phyloP scores from a whole-genome alignment of 257 asterid species.

The Gentiana dahurica region DNA sequence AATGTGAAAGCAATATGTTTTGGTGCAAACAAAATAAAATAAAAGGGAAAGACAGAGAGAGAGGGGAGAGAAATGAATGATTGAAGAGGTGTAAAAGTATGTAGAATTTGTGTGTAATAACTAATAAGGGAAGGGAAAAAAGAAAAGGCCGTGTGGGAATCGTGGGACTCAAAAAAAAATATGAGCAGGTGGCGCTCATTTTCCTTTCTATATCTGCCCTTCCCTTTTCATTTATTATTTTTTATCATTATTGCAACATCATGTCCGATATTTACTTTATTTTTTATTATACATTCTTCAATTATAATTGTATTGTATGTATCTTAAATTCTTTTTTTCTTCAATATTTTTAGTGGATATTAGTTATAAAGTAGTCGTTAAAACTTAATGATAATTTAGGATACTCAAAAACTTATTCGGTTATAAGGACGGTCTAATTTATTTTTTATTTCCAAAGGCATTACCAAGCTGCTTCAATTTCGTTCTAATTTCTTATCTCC shows the following conservation, averaged over 20 bases:
- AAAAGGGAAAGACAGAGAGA: conserved; percentile 11
- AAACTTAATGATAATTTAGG: no score
- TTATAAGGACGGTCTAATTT: no score
- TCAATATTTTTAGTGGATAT: no score
- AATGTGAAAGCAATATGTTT: conserved; percentile 8
- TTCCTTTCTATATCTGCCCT: neutral
- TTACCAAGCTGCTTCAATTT: no score
- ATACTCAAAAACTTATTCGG: no score
- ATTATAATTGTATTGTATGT: neutral
- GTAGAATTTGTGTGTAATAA: conserved; percentile 2
- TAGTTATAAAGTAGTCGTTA: no score
- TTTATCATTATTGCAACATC: neutral
- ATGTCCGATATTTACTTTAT: neutral
- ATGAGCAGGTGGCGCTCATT: conserved; percentile 15
- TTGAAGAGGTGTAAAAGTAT: neutral
- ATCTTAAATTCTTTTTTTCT: no score
- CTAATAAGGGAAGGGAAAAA: no score
- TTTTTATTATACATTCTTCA: neutral
- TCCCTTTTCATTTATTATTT: conserved; percentile 1
- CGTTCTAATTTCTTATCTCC: no score
- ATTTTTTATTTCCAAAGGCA: no score
- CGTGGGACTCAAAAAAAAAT: conserved; percentile 13
- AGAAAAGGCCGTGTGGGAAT: neutral
- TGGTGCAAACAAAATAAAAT: conserved; percentile 19
- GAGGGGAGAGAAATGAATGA: neutral